These are phyloP conservation scores for Prunus mongolica DNA, from an alignment of 306 rosid species.

Conservation along the genomic window DNA sequence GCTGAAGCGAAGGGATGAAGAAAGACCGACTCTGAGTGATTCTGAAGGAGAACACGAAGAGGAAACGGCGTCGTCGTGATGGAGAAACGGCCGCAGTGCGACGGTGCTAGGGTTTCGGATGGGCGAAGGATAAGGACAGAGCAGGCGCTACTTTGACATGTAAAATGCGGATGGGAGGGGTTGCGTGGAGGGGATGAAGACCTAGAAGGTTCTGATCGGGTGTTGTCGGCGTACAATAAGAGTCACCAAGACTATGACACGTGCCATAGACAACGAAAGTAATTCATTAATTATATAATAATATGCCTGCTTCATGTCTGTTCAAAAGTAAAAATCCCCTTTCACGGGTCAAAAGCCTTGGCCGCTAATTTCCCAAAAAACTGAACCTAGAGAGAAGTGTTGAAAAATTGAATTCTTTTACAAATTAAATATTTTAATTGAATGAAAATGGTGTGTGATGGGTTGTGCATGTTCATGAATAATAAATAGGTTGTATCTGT, in stretches of 20 bases:
- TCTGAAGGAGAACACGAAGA: not conserved
- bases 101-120: constrained; percentile 3
- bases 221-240: not conserved
- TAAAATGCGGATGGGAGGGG: not conserved
- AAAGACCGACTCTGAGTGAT: not conserved
- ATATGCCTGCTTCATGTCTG: too few relatives aligned
- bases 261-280: too few relatives aligned
- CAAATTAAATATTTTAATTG: too few relatives aligned
- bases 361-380: too few relatives aligned
- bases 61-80: not conserved
- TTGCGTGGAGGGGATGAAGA: constrained; percentile 6
- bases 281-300: too few relatives aligned
- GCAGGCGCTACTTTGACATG: not conserved
- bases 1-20: not conserved
- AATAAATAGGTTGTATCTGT: too few relatives aligned
- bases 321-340: too few relatives aligned
- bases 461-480: too few relatives aligned
- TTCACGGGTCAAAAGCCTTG: too few relatives aligned
- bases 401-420: too few relatives aligned
- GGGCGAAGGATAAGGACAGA: not conserved
- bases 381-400: too few relatives aligned
- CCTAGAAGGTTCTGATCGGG: not conserved
- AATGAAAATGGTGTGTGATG: too few relatives aligned
- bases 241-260: not conserved
- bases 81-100: not conserved